phyloP scores from a whole-genome alignment of 805 yeast genomes.

The Diddensiella santjacobensis region DNA sequence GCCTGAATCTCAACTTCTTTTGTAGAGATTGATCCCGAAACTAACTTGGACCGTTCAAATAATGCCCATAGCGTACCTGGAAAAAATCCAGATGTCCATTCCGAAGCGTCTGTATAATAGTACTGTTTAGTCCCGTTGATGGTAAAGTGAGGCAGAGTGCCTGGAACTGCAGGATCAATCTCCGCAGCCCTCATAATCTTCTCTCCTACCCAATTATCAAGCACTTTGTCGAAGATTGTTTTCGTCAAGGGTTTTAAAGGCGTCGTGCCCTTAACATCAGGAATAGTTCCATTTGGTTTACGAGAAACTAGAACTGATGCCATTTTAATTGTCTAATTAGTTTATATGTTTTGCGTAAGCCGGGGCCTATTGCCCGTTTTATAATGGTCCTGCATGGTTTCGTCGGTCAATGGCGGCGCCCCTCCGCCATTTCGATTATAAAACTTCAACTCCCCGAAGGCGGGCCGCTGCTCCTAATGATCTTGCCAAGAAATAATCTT shows the following conservation, averaged over 20 bases:
- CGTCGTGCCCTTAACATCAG: not conserved
- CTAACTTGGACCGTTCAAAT: slow-evolving; percentile 11
- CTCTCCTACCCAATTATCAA: not conserved
- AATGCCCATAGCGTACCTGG: slow-evolving; percentile 20
- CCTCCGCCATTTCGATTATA: not conserved
- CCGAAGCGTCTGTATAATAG: slow-evolving; percentile 15
- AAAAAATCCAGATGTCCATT: slow-evolving; percentile 24
- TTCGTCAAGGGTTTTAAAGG: not conserved
- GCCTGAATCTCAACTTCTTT: slow-evolving; percentile 4
- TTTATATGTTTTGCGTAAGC: too few relatives aligned
- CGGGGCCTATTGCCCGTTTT: too few relatives aligned
- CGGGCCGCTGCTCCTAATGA: not conserved
- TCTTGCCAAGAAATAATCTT: too few relatives aligned
- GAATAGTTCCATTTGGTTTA: not conserved
- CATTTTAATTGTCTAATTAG: too few relatives aligned
- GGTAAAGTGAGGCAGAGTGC: slow-evolving; percentile 12
- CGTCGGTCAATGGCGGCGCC: not conserved
- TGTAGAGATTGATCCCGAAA: not conserved
- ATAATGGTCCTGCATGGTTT: too few relatives aligned
- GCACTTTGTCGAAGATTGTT: not conserved
- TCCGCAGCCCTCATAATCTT: slow-evolving; percentile 3
- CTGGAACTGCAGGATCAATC: slow-evolving; percentile 3
- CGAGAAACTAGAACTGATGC: slow-evolving; percentile 1
- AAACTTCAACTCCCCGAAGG: not conserved
- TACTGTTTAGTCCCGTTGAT: slow-evolving; percentile 10